These are phyloP conservation scores for Breviolum minutum DNA, from an alignment of 73 alveolate genomes.

Conservation along the genomic window DNA sequence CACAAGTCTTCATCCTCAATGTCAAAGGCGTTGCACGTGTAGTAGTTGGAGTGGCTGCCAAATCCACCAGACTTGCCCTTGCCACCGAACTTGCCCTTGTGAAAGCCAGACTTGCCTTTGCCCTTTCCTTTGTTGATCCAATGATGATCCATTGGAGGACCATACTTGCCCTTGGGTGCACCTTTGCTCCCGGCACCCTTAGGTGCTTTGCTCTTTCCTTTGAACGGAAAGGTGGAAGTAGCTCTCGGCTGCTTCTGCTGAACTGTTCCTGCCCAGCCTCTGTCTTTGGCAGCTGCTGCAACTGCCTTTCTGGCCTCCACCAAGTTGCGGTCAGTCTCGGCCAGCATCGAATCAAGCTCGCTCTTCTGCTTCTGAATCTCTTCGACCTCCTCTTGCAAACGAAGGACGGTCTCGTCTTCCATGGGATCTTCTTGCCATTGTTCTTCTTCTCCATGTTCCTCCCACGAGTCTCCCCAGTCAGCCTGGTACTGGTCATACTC, in stretches of 20 bases:
- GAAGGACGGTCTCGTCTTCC: neutral
- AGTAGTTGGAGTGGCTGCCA: neutral
- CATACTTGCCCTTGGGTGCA: neutral
- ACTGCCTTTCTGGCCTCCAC: slow-evolving; percentile 34
- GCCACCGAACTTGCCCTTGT: neutral
- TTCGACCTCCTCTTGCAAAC: neutral
- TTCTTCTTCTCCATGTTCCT: neutral
- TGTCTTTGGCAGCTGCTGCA: slow-evolving; percentile 8
- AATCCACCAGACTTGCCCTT: neutral
- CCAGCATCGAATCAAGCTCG: neutral
- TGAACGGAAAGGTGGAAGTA: neutral
- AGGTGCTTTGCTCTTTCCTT: neutral
- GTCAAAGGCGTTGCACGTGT: neutral
- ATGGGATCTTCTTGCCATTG: neutral
- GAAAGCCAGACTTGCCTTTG: neutral
- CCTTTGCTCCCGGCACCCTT: neutral
- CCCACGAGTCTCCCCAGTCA: neutral
- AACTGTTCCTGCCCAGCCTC: slow-evolving; percentile 27
- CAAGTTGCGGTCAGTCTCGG: slow-evolving; percentile 20
- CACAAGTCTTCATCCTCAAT: neutral
- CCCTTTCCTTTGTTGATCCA: slow-evolving; percentile 3
- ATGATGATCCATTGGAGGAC: neutral
- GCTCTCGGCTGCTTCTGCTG: slow-evolving; percentile 46
- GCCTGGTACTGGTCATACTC: neutral
- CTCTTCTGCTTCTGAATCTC: neutral